phyloP scores from a whole-genome alignment of 306 rosid species.

The Vicia faba region DNA sequence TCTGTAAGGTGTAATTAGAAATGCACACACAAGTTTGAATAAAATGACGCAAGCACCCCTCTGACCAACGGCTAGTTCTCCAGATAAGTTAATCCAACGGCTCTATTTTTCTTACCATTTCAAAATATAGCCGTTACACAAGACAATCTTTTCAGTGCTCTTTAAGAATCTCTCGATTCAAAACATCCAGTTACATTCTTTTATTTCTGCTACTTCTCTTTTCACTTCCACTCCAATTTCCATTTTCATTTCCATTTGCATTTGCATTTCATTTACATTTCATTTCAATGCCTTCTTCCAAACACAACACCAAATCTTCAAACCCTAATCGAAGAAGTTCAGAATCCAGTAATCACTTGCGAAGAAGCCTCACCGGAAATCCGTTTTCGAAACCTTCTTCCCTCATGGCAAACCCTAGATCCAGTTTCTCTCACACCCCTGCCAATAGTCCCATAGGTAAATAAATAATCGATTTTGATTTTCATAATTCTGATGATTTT shows the following conservation, averaged over 20 bases:
- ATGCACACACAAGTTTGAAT: too few relatives aligned
- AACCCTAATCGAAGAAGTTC: constrained; percentile 66
- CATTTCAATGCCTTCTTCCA: constrained; percentile 47
- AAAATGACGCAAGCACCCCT: neutral
- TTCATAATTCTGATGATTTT: neutral
- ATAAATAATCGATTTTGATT: neutral
- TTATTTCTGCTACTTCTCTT: neutral
- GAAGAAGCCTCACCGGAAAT: constrained; percentile 76
- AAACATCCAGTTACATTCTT: neutral
- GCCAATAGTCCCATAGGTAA: constrained; percentile 74
- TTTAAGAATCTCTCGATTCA: constrained; percentile 35
- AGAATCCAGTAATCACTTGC: constrained; percentile 54
- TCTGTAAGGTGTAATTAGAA: too few relatives aligned
- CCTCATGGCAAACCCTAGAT: constrained; percentile 44
- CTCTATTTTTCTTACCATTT: constrained; percentile 32
- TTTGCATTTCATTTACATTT: neutral
- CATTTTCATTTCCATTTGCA: neutral
- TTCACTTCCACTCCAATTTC: neutral
- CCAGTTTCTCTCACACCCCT: constrained; percentile 59
- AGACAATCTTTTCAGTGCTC: neutral
- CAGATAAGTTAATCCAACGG: constrained; percentile 47
- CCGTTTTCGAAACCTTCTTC: constrained; percentile 74
- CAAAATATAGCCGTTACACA: constrained; percentile 69
- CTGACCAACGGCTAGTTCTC: constrained; percentile 43
- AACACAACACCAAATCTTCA: constrained; percentile 48